These are phyloP conservation scores for Yarrowia osloensis DNA, from an alignment of 805 yeast genomes.

Conservation along the genomic window DNA sequence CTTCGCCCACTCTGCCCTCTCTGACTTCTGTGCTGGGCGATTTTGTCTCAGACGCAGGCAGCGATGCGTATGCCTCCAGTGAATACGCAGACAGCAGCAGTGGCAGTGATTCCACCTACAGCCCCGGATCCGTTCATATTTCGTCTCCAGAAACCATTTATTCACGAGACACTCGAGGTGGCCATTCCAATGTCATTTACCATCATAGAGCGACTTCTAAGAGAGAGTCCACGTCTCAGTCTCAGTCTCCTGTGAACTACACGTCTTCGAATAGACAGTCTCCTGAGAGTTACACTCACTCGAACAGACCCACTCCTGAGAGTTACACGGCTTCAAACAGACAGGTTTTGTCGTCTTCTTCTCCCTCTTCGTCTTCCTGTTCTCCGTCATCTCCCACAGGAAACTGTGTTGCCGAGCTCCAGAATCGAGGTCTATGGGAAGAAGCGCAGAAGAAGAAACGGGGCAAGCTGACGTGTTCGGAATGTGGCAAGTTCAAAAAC, in stretches of 20 bases:
- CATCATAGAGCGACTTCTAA: not conserved
- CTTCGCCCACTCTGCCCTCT: not conserved
- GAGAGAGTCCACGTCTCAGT: not conserved
- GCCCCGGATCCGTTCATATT: not conserved
- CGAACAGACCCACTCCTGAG: too few relatives aligned
- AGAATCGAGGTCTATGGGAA: not conserved
- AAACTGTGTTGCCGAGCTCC: conserved; percentile 2
- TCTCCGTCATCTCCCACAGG: not conserved
- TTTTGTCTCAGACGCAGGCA: not conserved
- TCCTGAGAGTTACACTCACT: too few relatives aligned
- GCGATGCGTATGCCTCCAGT: not conserved
- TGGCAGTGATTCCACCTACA: not conserved
- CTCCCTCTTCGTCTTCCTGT: not conserved
- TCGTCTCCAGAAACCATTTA: not conserved
- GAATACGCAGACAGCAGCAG: not conserved
- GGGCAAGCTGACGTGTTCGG: conserved; percentile 7
- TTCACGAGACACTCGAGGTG: not conserved
- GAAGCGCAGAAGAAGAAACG: conserved; percentile 9
- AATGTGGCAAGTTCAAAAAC: conserved; percentile 3
- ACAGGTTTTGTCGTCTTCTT: too few relatives aligned
- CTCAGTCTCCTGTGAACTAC: not conserved
- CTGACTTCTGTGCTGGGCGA: not conserved
- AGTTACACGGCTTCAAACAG: too few relatives aligned
- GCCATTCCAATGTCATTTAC: not conserved
- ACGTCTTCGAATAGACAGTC: too few relatives aligned